Base-by-base conservation (phyloP, 2,329 filamentous ascomycete genomes). In the Pleomassaria siparia region DNA sequence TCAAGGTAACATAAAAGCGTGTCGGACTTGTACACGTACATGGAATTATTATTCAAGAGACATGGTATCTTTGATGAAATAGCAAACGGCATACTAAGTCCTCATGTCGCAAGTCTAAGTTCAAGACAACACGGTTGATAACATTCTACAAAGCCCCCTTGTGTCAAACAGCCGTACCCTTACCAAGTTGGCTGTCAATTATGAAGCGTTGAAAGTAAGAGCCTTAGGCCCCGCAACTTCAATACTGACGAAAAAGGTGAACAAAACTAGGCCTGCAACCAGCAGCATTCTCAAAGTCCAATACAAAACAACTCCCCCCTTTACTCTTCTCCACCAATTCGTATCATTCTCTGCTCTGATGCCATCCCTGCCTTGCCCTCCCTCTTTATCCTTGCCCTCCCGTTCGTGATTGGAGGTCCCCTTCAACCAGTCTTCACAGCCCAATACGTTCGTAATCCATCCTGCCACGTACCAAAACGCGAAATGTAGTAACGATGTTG, bases 181-280 rank as follows among this genome's bases (percentile, higher is more conserved):
- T n/a, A n/a, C n/a, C n/a, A n/a, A n/a, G n/a, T n/a, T n/a, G n/a
- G n/a, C n/a, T n/a, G n/a, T n/a, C 25, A 7, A 7, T 7, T 26
- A 26, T 26, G 7, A 26, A 26, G 9, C 13, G n/a, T 32, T 32
- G 20, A 37, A 37, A 3, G 4, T 11, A 16, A 46, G 36, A 16
- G 44, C 25, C 10, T 55, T 21, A 20, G 54, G 57, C n/a, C 54
- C 60, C 1, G 53, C 57, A 32, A 54, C 16, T 36, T 58, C 54
- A 15, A 55, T 20, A 26, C 47, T 60, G 8, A 50, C 26, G 10
- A 57, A 50, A 18, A 63, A 55, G 2, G 52, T 59, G 10, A 53
- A 51, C 11, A 49, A 4, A 13, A 64, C 21, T 20, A 55, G 44
- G 0, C 42, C 53, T 2, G 9, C 25, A n/a, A 59, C 46, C 16